Conservation (phyloP, 2,329 filamentous ascomycete species). For the Acarospora socialis region DNA sequence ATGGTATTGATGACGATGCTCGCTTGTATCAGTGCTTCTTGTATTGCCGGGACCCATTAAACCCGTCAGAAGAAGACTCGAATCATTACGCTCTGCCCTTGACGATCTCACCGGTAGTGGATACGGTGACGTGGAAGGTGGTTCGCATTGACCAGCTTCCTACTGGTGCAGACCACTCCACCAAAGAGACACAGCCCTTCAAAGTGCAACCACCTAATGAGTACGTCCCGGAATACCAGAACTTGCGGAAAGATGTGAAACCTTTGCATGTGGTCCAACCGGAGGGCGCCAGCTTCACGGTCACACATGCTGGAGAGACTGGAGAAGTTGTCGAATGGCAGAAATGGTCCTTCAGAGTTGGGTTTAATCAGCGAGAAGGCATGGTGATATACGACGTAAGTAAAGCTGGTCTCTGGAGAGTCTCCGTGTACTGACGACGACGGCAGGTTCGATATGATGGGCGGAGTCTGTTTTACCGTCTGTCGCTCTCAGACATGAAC, state of each 20-base stretch:
- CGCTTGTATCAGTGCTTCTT: slow-evolving; percentile 50
- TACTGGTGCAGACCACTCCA: slow-evolving; percentile 48
- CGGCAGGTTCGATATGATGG: slow-evolving; percentile 39
- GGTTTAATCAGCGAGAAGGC: slow-evolving; percentile 50
- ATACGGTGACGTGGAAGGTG: slow-evolving; percentile 47
- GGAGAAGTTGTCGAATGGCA: slow-evolving; percentile 49
- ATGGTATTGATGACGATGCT: slow-evolving; percentile 36
- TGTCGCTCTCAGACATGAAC: slow-evolving; percentile 55
- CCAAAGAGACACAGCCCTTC: slow-evolving; percentile 42
- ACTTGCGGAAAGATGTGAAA: slow-evolving; percentile 46
- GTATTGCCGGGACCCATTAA: slow-evolving; percentile 49
- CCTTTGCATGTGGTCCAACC: slow-evolving; percentile 51
- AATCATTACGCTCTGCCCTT: slow-evolving; percentile 57
- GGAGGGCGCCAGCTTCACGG: slow-evolving; percentile 47
- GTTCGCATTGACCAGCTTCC: slow-evolving; percentile 56
- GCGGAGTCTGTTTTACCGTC: slow-evolving; percentile 51
- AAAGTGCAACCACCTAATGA: slow-evolving; percentile 44
- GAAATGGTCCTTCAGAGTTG: slow-evolving; percentile 48
- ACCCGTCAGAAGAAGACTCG: slow-evolving; percentile 45
- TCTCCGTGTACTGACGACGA: slow-evolving; percentile 14
- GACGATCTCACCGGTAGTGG: slow-evolving; percentile 53
- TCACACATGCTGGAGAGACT: slow-evolving; percentile 35
- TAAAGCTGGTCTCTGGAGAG: background rate
- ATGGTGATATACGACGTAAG: slow-evolving; percentile 53
- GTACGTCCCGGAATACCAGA: slow-evolving; percentile 50